Percentiles rank a stretch among this genome's conserved stretches.
Evolutionary conservation across 116 monocot genomes (phyloP).

Genomic region (Iris pallida): DNA sequence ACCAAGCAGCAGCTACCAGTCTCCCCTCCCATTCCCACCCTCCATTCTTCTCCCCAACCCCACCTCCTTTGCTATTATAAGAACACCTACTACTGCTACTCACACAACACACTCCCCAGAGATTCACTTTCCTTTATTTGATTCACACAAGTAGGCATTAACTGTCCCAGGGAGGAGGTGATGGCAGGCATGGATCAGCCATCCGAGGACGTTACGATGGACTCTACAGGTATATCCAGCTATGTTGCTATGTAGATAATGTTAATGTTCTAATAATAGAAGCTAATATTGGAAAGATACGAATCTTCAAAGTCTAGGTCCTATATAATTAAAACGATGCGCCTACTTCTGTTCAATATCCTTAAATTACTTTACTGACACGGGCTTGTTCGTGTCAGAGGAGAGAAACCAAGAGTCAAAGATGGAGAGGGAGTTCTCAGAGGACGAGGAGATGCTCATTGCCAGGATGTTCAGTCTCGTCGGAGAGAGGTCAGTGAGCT

Average conservation of each 20-base stretch:
- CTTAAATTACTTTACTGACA: neutral
- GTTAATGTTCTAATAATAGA: too few species aligned
- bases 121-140: too few species aligned
- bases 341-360: neutral
- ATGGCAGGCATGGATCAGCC: slow-evolving; percentile 13
- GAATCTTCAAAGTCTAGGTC: neutral
- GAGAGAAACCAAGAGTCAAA: slow-evolving; percentile 15
- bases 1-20: too few species aligned
- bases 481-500: slow-evolving; percentile 30
- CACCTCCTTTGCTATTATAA: too few species aligned
- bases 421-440: slow-evolving; percentile 28
- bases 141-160: too few species aligned
- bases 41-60: too few species aligned
- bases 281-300: too few species aligned
- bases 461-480: slow-evolving; percentile 47
- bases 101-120: too few species aligned
- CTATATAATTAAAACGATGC: neutral
- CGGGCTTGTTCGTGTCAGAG: slow-evolving; percentile 8
- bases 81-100: too few species aligned
- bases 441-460: slow-evolving; percentile 50
- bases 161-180: neutral
- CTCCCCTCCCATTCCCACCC: too few species aligned
- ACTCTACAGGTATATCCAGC: slow-evolving; percentile 24
- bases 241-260: too few species aligned
- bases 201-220: slow-evolving; percentile 9